These are phyloP conservation scores for Mallotus japonicus DNA, from an alignment of 441 rosid species.

Conservation along the genomic window DNA sequence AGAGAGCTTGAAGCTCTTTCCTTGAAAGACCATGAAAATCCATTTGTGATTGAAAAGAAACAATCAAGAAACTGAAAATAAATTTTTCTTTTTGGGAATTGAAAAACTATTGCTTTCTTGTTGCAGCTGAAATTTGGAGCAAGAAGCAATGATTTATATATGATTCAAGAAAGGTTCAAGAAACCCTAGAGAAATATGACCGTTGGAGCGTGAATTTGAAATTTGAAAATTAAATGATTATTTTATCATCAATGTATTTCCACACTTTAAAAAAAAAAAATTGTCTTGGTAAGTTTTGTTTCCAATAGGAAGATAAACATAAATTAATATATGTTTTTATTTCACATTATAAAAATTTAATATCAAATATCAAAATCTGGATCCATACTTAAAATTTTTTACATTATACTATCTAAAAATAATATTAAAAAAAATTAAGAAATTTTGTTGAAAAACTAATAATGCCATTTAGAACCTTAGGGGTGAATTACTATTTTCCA, in stretches of 20 bases:
- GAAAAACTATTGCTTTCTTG: background rate
- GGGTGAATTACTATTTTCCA: too few species aligned
- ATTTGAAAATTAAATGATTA: slow-evolving; percentile 38
- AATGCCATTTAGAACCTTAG: too few species aligned
- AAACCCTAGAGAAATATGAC: slow-evolving; percentile 54
- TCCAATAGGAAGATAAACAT: too few species aligned
- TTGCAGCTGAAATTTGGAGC: slow-evolving; percentile 4
- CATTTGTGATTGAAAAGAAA: slow-evolving; percentile 36
- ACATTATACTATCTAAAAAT: too few species aligned
- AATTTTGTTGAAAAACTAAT: too few species aligned
- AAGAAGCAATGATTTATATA: slow-evolving; percentile 13
- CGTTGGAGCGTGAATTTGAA: slow-evolving; percentile 63
- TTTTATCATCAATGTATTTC: background rate
- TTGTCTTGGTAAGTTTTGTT: background rate
- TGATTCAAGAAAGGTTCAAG: background rate
- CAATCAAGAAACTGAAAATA: slow-evolving; percentile 3
- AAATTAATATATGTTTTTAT: too few species aligned
- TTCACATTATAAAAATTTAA: too few species aligned
- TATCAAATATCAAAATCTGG: too few species aligned
- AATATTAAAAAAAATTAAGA: too few species aligned
- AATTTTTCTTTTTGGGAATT: slow-evolving; percentile 5
- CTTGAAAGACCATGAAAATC: slow-evolving; percentile 74
- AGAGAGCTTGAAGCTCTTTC: slow-evolving; percentile 85
- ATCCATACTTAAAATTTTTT: too few species aligned
- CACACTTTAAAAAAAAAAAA: background rate